Evolutionary conservation across 768 basidiomycete genomes (phyloP), one percentile per base, ranked within the genome.

Genomic region (Holtermannia corniformis): DNA sequence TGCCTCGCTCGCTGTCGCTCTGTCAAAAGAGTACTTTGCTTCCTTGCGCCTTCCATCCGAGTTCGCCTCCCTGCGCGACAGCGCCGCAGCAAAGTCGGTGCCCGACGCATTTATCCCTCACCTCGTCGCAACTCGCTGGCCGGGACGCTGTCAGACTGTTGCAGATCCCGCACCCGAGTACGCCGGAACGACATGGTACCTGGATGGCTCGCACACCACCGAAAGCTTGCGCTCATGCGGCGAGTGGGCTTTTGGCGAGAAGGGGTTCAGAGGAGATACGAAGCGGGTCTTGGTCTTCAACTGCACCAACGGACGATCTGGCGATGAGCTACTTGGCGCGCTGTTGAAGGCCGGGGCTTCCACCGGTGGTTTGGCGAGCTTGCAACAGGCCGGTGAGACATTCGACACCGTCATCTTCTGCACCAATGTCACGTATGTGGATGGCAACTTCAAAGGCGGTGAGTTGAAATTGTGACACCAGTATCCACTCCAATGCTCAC

Each of bases 121-220:
- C 2, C 75, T 97, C 20, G 73, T 80, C 61, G 73, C 77, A 19
- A 78, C 90, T 3, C 80, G 76, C 55, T 99, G 95, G 93, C 92
- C 95, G 10, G 95, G 93, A 12, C 81, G 95, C 43, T 99, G 95
- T 68, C 95, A 99, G 73, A 80, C 79, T 7, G 80, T 93, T 12
- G 45, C 52, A 10, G 90, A 92, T 64, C 82, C 52, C n/a, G 14
- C 16, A n/a, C n/a, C n/a, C n/a, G n/a, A n/a, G n/a, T 19, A 49
- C 5, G 49, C 79, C 37, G 47, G 72, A 1, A 63, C 71, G 14
- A 76, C 79, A 5, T 97, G 95, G 95, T 88, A 83, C 71, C 75
- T 99, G 12, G 95, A 97, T 67, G 95, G 95, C 0, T 92, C 95
- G 11, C 95, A 99, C 70, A 99, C 95, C 0, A 73, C 79, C 12